Conservation (phyloP, 106 monocot species). For the Phalaenopsis aphrodite region DNA sequence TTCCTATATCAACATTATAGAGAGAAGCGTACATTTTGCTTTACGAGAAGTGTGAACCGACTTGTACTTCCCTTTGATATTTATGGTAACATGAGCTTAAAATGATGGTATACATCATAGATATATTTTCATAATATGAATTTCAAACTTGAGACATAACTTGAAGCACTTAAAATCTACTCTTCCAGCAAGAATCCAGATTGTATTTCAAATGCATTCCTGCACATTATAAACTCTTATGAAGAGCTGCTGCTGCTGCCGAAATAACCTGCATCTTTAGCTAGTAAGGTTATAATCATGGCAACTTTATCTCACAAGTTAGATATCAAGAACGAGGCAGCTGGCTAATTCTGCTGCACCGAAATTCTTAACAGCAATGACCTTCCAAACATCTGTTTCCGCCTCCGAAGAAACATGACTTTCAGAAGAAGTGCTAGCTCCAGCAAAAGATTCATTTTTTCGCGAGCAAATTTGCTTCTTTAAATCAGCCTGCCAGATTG, state of each 20-base stretch:
- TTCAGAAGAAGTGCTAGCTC: conserved; percentile 10
- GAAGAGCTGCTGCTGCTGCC: background rate
- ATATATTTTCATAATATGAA: background rate
- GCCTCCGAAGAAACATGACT: background rate
- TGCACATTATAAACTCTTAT: background rate
- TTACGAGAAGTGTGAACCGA: background rate
- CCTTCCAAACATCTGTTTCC: conserved; percentile 46
- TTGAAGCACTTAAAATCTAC: background rate
- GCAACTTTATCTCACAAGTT: background rate
- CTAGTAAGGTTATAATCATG: background rate
- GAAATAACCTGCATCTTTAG: background rate
- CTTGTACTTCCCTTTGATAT: background rate
- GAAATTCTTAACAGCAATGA: conserved; percentile 59
- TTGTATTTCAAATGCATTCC: background rate
- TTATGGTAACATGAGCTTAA: background rate
- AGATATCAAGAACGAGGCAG: conserved; percentile 64
- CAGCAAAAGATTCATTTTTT: conserved; percentile 9
- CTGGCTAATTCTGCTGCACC: conserved; percentile 67
- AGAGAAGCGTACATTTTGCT: background rate
- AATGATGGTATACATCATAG: background rate
- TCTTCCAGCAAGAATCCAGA: background rate
- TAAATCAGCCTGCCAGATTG: conserved; percentile 51
- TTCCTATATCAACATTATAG: background rate
- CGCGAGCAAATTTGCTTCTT: conserved; percentile 11
- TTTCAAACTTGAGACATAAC: background rate